Evolutionary conservation across 176 grass and related monocot species (phyloP), one percentile per base, ranked within the genome.

Genomic region (Cenchrus americanus): DNA sequence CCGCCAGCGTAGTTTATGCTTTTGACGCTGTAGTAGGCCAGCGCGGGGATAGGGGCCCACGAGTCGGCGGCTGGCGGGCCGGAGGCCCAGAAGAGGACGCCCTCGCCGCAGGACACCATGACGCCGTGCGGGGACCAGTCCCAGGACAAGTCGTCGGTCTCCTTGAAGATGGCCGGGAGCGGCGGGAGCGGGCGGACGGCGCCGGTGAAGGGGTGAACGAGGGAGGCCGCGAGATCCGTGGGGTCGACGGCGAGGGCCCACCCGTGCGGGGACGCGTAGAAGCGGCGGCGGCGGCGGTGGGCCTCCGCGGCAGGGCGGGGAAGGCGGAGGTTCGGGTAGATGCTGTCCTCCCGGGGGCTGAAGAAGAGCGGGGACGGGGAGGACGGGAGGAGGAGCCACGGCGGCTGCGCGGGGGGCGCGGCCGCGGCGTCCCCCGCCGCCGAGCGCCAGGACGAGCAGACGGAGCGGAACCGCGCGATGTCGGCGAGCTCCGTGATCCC

Each of bases 401-500:
- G 82, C 49, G 69, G 68, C 78, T 77, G 81, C 68, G 40, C 50
- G 5, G 88, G 88, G 3, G 84, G 84, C 11, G 50, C 50, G 26
- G 74, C 69, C 52, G 82, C 71, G 15, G 82, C 82, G 8, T 18
- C 82, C 50, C 7, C 44, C 14, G 85, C 80, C 24, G 88, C 88
- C 6, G 46, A 12, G 0, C 88, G 73, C 92, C 88, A 94, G 57
- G 85, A 82, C 12, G 89, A 89, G 81, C 86, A 88, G 54, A 89
- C 92, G 51, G 92, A 58, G 76, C 83, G 79, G 79, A 94, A 94
- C 10, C 88, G 74, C 3, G 87, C 70, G 80, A 91, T 85, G 73
- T 94, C 88, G 3, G 85, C 82, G 50, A 82, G 82, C 77, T 94
- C 85, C 4, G 44, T 76, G 78, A 94, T 68, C 7, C 62, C 61